phyloP scores from a whole-genome alignment of 2,329 filamentous ascomycete genomes.

The Trichocomaceae sp. region DNA sequence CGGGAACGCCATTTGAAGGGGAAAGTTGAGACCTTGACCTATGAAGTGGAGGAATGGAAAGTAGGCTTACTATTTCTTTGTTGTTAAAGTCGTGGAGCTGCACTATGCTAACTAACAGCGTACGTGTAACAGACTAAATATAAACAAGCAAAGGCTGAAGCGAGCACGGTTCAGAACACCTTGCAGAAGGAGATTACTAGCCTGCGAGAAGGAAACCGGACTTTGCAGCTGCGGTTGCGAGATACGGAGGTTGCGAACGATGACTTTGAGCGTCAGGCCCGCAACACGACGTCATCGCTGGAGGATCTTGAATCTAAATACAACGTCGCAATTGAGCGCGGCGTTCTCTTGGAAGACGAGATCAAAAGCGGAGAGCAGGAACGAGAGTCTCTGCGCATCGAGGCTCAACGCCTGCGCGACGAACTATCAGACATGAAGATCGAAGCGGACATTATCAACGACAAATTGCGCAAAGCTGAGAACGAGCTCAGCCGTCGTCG shows the following conservation, averaged over 20 bases:
- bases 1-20: conserved; percentile 78
- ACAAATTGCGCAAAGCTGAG: conserved; percentile 76
- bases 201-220: conserved; percentile 75
- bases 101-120: conserved; percentile 4
- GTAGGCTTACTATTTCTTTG: conserved; percentile 45
- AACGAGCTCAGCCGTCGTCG: conserved; percentile 45
- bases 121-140: conserved; percentile 68
- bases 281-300: conserved; percentile 89
- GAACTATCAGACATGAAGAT: conserved; percentile 91
- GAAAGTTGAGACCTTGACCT: conserved; percentile 75
- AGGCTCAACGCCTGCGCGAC: conserved; percentile 80
- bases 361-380: conserved; percentile 88
- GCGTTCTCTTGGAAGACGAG: conserved; percentile 91
- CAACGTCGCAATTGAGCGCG: conserved; percentile 85
- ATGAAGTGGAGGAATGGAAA: conserved; percentile 98
- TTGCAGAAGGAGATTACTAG: conserved; percentile 95
- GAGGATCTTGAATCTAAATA: conserved; percentile 97
- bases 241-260: conserved; percentile 98
- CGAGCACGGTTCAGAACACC: conserved; percentile 71
- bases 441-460: conserved; percentile 86
- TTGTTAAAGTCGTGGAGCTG: neutral
- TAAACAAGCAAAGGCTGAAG: conserved; percentile 87
- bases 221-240: conserved; percentile 73
- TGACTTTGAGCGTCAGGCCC: conserved; percentile 92
- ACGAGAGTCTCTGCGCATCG: conserved; percentile 79